Evolutionary conservation across 768 basidiomycete species (phyloP).

Genomic region (Serendipita sp.): DNA sequence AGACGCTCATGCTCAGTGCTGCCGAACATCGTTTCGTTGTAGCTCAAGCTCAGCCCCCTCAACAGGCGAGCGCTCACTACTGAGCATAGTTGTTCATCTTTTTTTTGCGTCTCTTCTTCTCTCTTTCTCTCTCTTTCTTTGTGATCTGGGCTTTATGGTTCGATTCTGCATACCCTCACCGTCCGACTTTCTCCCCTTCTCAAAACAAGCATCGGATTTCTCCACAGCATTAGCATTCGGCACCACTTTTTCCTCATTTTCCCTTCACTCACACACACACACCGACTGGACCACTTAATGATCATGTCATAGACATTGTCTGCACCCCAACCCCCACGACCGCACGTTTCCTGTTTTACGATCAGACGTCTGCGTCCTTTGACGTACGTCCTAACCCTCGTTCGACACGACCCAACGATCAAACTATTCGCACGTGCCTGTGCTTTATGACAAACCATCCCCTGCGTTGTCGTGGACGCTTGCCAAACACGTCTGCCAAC

Average conservation of each 20-base stretch:
- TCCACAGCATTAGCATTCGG: not conserved
- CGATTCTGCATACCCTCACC: not conserved
- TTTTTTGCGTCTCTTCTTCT: not conserved
- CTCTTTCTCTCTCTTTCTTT: not conserved
- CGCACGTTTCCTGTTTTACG: not conserved
- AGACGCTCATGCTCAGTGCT: constrained; percentile 76
- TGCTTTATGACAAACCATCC: not conserved
- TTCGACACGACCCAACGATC: constrained; percentile 1
- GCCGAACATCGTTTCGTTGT: constrained; percentile 55
- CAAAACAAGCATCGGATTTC: not conserved
- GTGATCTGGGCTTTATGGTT: constrained; percentile 1
- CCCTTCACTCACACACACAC: not conserved
- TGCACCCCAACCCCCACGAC: not conserved
- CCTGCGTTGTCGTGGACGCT: not conserved
- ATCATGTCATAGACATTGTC: constrained; percentile 1
- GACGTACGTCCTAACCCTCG: constrained; percentile 3
- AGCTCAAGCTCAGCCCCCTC: constrained; percentile 16
- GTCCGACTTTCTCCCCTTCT: not conserved
- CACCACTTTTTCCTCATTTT: not conserved
- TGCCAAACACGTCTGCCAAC: not conserved
- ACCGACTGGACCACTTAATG: constrained; percentile 1
- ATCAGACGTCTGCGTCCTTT: constrained; percentile 1
- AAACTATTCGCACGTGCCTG: not conserved
- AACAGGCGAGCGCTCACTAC: constrained; percentile 5
- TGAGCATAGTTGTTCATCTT: not conserved